Conservation (phyloP, 2,329 filamentous ascomycete genomes). For the Sphaerostilbella broomeana region DNA sequence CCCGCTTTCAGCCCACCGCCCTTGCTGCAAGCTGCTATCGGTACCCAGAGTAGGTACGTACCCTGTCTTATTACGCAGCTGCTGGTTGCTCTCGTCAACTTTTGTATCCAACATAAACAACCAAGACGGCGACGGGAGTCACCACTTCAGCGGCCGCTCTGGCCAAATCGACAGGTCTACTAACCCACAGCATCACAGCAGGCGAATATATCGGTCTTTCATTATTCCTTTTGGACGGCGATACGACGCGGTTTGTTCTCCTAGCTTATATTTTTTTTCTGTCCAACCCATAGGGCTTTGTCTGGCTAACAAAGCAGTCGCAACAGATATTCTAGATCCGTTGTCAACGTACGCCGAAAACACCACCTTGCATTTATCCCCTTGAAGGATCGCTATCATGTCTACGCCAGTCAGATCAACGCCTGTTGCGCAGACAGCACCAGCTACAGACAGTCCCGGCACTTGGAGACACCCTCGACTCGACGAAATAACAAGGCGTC, state of each 20-base stretch:
- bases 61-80: too few species aligned
- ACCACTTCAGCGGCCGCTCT: slow-evolving; percentile 25
- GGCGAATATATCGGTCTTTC: not conserved
- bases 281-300: not conserved
- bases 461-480: slow-evolving; percentile 88
- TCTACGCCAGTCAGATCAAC: slow-evolving; percentile 28
- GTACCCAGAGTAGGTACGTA: too few species aligned
- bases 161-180: slow-evolving; percentile 23
- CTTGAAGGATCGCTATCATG: too few species aligned
- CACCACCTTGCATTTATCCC: too few species aligned
- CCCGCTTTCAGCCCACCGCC: slow-evolving; percentile 4
- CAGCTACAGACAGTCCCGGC: slow-evolving; percentile 54
- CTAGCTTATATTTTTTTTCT: slow-evolving; percentile 1
- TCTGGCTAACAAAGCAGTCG: slow-evolving; percentile 4
- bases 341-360: too few species aligned
- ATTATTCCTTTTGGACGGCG: not conserved
- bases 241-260: not conserved
- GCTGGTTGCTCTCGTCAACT: slow-evolving; percentile 6
- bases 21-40: slow-evolving; percentile 1
- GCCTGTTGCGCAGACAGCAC: slow-evolving; percentile 30
- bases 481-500: slow-evolving; percentile 76
- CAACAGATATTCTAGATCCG: too few species aligned
- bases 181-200: slow-evolving; percentile 23
- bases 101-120: slow-evolving; percentile 28
- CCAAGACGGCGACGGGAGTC: slow-evolving; percentile 17